Evolutionary conservation across 768 basidiomycete species (phyloP), one percentile per base, ranked within the genome.

Genomic region (Butyriboletus loyo): DNA sequence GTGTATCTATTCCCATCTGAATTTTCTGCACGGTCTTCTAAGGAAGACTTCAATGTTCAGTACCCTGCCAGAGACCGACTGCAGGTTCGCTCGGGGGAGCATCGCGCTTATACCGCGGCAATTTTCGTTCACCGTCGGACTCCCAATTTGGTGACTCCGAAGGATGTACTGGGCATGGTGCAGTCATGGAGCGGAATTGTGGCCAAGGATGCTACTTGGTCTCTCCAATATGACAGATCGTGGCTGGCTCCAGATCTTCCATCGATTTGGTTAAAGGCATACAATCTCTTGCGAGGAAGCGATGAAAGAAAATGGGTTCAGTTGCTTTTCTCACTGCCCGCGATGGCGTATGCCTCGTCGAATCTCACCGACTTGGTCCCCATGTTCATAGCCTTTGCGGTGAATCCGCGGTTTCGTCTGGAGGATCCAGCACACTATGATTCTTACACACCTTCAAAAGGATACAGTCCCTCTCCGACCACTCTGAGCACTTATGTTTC

Each of bases 321-420:
- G n/a, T n/a, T n/a, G n/a, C n/a, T n/a, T n/a, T n/a, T n/a, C n/a
- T n/a, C 65, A 4, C 56, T 74, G 6, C 58, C 71, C 7, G 62
- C 71, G 2, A 63, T 73, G 62, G 63, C 56, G 14, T 75, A 71
- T 54, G 43, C 48, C 4, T 66, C 64, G 2, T 35, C 61, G 3
- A 10, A 52, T 0, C n/a, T n/a, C n/a, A n/a, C n/a, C n/a, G n/a
- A n/a, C n/a, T n/a, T n/a, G n/a, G n/a, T n/a, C n/a, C n/a, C n/a
- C n/a, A n/a, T n/a, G n/a, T n/a, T n/a, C n/a, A n/a, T n/a, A n/a
- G n/a, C n/a, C n/a, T n/a, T n/a, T n/a, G n/a, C n/a, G n/a, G n/a
- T n/a, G n/a, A n/a, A n/a, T n/a, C n/a, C n/a, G n/a, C n/a, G n/a
- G n/a, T n/a, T n/a, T n/a, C n/a, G n/a, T n/a, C n/a, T n/a, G n/a